phyloP scores from a whole-genome alignment of 2,329 filamentous ascomycete species.

The Sporothrix pseudoabietina region DNA sequence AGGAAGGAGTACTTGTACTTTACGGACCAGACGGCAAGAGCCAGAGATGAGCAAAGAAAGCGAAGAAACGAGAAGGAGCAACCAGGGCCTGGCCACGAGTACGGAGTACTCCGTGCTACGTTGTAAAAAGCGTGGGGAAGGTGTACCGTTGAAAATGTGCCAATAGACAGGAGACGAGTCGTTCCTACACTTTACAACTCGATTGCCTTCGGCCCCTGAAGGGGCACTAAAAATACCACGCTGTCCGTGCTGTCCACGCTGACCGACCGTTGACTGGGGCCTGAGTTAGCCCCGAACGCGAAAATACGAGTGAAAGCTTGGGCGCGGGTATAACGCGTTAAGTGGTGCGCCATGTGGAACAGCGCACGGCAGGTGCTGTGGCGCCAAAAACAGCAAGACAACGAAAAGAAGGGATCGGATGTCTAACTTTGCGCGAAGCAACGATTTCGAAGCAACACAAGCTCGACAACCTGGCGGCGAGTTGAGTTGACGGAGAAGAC shows the following conservation, averaged over 20 bases:
- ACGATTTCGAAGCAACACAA: not conserved
- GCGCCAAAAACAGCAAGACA: not conserved
- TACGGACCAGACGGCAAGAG: not conserved
- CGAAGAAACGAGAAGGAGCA: not conserved
- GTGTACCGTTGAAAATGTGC: not conserved
- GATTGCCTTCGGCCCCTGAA: not conserved
- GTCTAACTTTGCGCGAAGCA: not conserved
- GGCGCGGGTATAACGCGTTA: constrained; percentile 18
- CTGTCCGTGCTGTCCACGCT: not conserved
- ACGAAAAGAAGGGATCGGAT: not conserved
- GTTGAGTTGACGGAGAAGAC: not conserved
- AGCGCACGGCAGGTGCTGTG: not conserved
- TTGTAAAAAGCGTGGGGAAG: constrained; percentile 16
- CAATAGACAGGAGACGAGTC: not conserved
- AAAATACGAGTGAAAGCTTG: not conserved
- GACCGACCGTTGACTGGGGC: not conserved
- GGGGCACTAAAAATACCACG: constrained; percentile 13
- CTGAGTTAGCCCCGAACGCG: not conserved
- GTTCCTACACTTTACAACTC: not conserved
- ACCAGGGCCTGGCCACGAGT: not conserved
- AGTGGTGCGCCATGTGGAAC: constrained; percentile 15
- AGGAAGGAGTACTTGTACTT: not conserved
- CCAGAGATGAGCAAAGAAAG: not conserved
- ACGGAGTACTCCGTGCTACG: not conserved
- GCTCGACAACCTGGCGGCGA: too few relatives aligned